Base-by-base conservation (phyloP, 441 rosid species). In the Populus trichocarpa region DNA sequence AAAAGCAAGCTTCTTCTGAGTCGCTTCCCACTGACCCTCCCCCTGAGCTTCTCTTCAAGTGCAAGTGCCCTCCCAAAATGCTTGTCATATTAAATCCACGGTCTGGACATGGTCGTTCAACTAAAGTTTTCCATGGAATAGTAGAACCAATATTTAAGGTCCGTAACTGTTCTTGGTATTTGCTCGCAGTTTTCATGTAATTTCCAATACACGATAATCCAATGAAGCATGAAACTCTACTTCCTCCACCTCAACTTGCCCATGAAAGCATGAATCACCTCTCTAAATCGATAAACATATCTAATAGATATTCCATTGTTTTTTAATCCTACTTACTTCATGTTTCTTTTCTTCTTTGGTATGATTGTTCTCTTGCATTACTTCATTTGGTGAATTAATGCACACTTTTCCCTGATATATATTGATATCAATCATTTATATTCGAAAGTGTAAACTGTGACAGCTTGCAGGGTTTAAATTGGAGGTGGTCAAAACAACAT, bases 131-230 rank as follows among this genome's bases (percentile, higher is more conserved):
- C 89, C 89, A 93, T 79, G 89, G 87, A 69, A 80, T 88, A 73
- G 99, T 86, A 73, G 99, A 96, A 85, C 99, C 99, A 35, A 94
- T 96, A 85, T 93, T 96, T 83, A 93, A 96, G 98, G 99, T 93
- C 32, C 35, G 78, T 73, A 38, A 38, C 42, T 38, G 42, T 38
- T 38, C 69, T 71, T 40, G 75, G 22, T 4, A 57, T 65, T 46
- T 76, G 23, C 36, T 67, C 18, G 72, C 2, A 26, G 30, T 59
- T 61, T 69, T 30, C 50, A 68, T 63, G 70, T 70, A 13, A 8
- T 73, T 59, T 35, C 63, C 36, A 5, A 35, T 71, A 42, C 9
- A 18, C 11, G 68, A 16, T 22, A 18, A 26, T 57, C 50, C 22
- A 23, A 36, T 57, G 16, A n/a, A 57, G 53, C 67, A 33, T 72